A percentile compares a stretch with the other conserved stretches of the same genome.
Evolutionary conservation across 768 basidiomycete genomes (phyloP).

Genomic region (Pholiota molesta): DNA sequence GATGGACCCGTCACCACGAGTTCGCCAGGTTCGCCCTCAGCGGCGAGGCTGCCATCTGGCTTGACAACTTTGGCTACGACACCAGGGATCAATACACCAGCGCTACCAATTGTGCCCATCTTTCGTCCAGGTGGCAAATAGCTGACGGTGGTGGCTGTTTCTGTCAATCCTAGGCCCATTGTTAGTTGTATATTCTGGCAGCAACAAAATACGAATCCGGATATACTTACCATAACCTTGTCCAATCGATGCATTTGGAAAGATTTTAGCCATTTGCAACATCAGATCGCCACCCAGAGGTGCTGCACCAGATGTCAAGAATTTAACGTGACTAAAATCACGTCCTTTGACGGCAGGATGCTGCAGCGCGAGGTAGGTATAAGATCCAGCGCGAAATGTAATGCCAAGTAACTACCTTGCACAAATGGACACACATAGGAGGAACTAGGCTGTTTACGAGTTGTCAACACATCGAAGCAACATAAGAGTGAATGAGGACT

Average conservation of each 20-base stretch:
- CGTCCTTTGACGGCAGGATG: slow-evolving; percentile 53
- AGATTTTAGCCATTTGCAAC: slow-evolving; percentile 40
- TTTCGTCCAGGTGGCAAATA: slow-evolving; percentile 46
- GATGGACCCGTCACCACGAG: slow-evolving; percentile 62
- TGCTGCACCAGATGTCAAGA: slow-evolving; percentile 62
- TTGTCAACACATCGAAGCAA: background rate
- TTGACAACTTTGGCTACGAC: slow-evolving; percentile 57
- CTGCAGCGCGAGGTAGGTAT: slow-evolving; percentile 29
- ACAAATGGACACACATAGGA: slow-evolving; percentile 66
- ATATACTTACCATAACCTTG: slow-evolving; percentile 58
- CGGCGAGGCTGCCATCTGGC: slow-evolving; percentile 56
- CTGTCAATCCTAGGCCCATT: slow-evolving; percentile 55
- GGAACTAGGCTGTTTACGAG: slow-evolving; percentile 54
- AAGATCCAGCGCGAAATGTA: background rate
- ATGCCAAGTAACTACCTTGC: slow-evolving; percentile 48
- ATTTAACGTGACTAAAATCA: slow-evolving; percentile 55
- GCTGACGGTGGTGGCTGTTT: slow-evolving; percentile 57
- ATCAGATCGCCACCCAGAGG: slow-evolving; percentile 63
- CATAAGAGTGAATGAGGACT: slow-evolving; percentile 17
- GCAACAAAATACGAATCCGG: background rate
- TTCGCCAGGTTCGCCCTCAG: slow-evolving; percentile 64
- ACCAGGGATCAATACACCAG: slow-evolving; percentile 63
- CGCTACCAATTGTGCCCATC: slow-evolving; percentile 54
- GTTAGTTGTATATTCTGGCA: background rate
- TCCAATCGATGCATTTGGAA: slow-evolving; percentile 64